These are phyloP conservation scores for Cyberlindnera euphorbiiphila DNA, from an alignment of 805 yeast species.

Conservation along the genomic window DNA sequence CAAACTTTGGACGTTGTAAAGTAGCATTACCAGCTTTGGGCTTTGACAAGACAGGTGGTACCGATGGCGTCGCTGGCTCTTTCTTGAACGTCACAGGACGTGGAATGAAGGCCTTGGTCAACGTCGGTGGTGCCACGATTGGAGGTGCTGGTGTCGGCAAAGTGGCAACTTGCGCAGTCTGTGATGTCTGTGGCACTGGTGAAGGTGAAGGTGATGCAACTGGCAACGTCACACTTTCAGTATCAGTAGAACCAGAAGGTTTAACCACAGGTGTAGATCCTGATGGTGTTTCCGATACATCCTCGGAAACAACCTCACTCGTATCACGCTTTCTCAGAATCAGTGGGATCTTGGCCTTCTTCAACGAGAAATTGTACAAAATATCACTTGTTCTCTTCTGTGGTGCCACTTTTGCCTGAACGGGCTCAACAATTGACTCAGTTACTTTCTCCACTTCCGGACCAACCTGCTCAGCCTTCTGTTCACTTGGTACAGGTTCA, in stretches of 20 bases:
- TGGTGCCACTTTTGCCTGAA: too few species aligned
- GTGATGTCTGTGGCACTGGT: not conserved
- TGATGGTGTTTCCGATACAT: too few species aligned
- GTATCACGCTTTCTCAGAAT: conserved; percentile 19
- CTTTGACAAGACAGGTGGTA: conserved; percentile 1
- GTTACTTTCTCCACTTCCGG: not conserved
- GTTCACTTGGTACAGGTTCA: not conserved
- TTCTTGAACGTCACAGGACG: conserved; percentile 15
- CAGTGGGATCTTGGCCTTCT: conserved; percentile 27
- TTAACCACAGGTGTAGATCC: too few species aligned
- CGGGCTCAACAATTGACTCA: too few species aligned
- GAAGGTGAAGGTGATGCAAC: not conserved
- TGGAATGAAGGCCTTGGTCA: conserved; percentile 5
- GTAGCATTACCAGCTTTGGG: conserved; percentile 11
- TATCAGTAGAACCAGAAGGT: not conserved
- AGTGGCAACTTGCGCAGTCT: too few species aligned
- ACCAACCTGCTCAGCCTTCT: not conserved
- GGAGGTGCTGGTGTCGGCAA: conserved; percentile 4
- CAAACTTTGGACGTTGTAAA: conserved; percentile 26
- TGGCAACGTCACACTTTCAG: not conserved
- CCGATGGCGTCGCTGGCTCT: conserved; percentile 3
- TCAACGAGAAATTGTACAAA: conserved; percentile 21
- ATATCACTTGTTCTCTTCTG: conserved; percentile 23
- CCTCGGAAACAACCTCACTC: conserved; percentile 1
- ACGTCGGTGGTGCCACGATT: conserved; percentile 1